Evolutionary conservation across 495 filamentous ascomycete genomes (phyloP).

Genomic region (Lepidopterella palustris): DNA sequence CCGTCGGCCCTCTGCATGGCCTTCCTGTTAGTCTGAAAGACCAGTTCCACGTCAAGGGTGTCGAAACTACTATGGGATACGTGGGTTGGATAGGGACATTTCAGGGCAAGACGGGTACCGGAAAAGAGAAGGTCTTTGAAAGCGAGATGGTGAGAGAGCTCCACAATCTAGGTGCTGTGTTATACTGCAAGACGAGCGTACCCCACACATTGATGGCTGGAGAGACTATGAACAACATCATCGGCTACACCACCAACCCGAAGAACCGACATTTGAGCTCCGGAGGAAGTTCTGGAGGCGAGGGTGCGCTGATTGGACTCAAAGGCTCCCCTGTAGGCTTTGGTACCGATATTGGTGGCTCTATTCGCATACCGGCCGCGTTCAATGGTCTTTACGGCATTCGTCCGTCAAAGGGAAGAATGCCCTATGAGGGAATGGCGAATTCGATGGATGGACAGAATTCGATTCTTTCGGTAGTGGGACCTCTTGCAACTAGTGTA

Average conservation of each 20-base stretch:
- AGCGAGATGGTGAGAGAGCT: slow-evolving; percentile 42
- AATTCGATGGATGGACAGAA: slow-evolving; percentile 56
- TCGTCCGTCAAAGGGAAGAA: slow-evolving; percentile 39
- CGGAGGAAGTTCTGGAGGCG: slow-evolving; percentile 36
- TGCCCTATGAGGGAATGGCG: slow-evolving; percentile 48
- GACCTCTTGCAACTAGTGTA: slow-evolving; percentile 48
- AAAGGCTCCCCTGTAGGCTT: slow-evolving; percentile 35
- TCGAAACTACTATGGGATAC: slow-evolving; percentile 60
- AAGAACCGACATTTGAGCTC: slow-evolving; percentile 33
- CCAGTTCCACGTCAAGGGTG: slow-evolving; percentile 60
- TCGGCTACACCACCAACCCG: slow-evolving; percentile 36
- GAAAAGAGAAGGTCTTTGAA: slow-evolving; percentile 33
- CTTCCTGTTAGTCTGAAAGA: slow-evolving; percentile 64
- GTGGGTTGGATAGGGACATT: slow-evolving; percentile 40
- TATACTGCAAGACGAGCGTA: slow-evolving; percentile 62
- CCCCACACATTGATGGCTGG: slow-evolving; percentile 55
- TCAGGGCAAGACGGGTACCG: slow-evolving; percentile 32
- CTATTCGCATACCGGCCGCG: slow-evolving; percentile 45
- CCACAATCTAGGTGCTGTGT: slow-evolving; percentile 51
- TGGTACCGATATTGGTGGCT: slow-evolving; percentile 44
- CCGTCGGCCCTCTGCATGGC: slow-evolving; percentile 53
- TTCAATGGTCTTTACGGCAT: slow-evolving; percentile 45
- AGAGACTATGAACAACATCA: slow-evolving; percentile 51
- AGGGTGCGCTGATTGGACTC: slow-evolving; percentile 37
- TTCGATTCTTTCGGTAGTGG: slow-evolving; percentile 51